Evolutionary conservation across 805 yeast genomes (phyloP).

Genomic region (Saccharomycopsis sp.): DNA sequence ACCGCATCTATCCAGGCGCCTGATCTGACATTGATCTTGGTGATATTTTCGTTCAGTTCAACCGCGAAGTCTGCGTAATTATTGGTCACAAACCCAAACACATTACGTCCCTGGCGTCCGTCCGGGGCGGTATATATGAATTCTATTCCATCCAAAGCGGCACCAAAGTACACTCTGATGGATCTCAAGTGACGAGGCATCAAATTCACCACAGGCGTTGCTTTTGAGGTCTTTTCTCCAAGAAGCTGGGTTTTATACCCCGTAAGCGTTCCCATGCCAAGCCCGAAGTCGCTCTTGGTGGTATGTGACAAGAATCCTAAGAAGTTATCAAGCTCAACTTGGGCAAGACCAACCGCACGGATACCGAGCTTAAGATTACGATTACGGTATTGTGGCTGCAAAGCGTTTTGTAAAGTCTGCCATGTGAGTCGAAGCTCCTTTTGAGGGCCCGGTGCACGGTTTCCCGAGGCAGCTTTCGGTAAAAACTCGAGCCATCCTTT

Average conservation of each 20-base stretch:
- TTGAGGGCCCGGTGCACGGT: slow-evolving; percentile 53
- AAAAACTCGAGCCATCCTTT: slow-evolving; percentile 47
- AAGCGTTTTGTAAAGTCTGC: slow-evolving; percentile 37
- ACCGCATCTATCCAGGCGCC: slow-evolving; percentile 92
- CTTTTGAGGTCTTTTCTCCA: slow-evolving; percentile 27
- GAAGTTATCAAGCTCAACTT: slow-evolving; percentile 46
- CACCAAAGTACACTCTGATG: slow-evolving; percentile 65
- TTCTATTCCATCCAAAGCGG: slow-evolving; percentile 76
- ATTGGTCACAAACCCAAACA: slow-evolving; percentile 47
- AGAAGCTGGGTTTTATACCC: slow-evolving; percentile 36
- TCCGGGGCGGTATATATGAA: slow-evolving; percentile 31
- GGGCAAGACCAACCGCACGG: slow-evolving; percentile 24
- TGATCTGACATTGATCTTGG: slow-evolving; percentile 55
- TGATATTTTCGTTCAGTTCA: slow-evolving; percentile 51
- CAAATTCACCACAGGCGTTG: slow-evolving; percentile 27
- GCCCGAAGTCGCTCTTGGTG: slow-evolving; percentile 35
- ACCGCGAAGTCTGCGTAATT: slow-evolving; percentile 51
- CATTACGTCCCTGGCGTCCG: slow-evolving; percentile 15
- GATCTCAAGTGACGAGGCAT: slow-evolving; percentile 36
- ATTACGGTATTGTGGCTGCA: slow-evolving; percentile 30
- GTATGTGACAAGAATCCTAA: slow-evolving; percentile 9
- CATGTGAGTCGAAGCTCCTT: slow-evolving; percentile 43
- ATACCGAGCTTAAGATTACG: slow-evolving; percentile 27
- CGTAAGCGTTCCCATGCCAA: slow-evolving; percentile 33
- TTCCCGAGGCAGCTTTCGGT: slow-evolving; percentile 41